A percentile compares a stretch with the other conserved stretches of the same genome.
Conservation (phyloP, 2,329 filamentous ascomycete genomes). For the Monosporascus sp. region DNA sequence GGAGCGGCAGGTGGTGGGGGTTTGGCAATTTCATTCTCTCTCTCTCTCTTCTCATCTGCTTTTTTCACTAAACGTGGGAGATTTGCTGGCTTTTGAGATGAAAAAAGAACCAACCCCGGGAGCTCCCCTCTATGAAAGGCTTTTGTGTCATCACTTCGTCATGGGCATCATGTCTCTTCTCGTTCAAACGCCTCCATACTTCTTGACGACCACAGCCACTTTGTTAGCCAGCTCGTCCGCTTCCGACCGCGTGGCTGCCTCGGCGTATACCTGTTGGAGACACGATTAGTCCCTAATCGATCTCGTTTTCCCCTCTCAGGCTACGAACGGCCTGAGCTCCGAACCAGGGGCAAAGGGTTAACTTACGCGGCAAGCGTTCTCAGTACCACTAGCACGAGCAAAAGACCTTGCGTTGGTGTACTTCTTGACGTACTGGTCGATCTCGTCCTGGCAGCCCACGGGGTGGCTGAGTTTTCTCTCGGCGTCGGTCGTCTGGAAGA, state of each 20-base stretch:
- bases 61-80: neutral
- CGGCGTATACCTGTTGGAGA: conserved; percentile 63
- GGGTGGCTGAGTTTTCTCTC: conserved; percentile 83
- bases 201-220: conserved; percentile 70
- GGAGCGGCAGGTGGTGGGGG: neutral
- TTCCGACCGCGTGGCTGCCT: conserved; percentile 83
- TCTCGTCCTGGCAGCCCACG: conserved; percentile 72
- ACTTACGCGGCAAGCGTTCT: conserved; percentile 77
- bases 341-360: neutral
- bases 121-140: no score
- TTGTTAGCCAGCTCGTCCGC: conserved; percentile 85
- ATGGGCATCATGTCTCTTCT: neutral
- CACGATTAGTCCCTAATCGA: no score
- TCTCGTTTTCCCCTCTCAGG: no score
- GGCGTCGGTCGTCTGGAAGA: conserved; percentile 86
- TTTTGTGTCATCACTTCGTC: neutral
- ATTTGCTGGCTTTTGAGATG: neutral
- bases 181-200: conserved; percentile 35
- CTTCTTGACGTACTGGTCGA: conserved; percentile 83
- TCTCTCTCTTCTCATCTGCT: neutral
- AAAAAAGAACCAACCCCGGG: neutral
- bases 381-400: conserved; percentile 87
- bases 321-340: no score
- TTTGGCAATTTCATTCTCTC: neutral
- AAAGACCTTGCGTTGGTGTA: conserved; percentile 88